Evolutionary conservation across 2,329 filamentous ascomycete species (phyloP).

Genomic region (Colletotrichum filicis): DNA sequence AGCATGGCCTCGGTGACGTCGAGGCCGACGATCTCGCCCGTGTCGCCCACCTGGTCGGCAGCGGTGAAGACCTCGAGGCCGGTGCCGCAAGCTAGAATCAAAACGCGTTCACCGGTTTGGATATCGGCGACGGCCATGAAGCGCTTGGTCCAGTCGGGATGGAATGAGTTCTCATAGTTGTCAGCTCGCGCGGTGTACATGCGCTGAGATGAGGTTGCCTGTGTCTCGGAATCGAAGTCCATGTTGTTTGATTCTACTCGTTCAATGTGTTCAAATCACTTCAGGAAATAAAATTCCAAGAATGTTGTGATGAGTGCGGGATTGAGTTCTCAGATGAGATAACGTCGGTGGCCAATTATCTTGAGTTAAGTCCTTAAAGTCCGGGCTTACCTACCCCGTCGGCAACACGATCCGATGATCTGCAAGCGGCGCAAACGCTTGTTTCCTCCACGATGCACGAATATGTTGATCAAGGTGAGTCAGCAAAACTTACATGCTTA

Average conservation of each 20-base stretch:
- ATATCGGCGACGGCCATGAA: constrained; percentile 42
- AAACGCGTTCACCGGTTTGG: constrained; percentile 40
- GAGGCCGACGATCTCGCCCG: constrained; percentile 44
- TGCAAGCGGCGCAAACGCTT: background rate
- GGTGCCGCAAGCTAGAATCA: constrained; percentile 49
- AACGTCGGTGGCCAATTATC: background rate
- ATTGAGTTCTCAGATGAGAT: background rate
- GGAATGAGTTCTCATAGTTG: constrained; percentile 47
- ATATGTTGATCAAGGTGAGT: background rate
- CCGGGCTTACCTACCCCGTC: background rate
- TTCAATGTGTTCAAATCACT: background rate
- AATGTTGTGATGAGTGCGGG: too few relatives aligned
- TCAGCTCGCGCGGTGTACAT: constrained; percentile 46
- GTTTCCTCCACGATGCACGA: background rate
- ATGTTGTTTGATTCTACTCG: background rate
- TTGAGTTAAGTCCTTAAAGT: background rate
- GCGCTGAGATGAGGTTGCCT: constrained; percentile 39
- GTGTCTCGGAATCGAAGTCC: constrained; percentile 36
- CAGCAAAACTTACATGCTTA: background rate
- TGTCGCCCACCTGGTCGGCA: constrained; percentile 40
- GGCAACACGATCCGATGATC: background rate
- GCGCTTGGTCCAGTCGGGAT: constrained; percentile 44
- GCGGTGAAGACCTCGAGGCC: constrained; percentile 45
- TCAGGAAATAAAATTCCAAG: background rate
- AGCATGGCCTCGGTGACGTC: constrained; percentile 48